Evolutionary conservation across 2,329 filamentous ascomycete species (phyloP).

Genomic region (Myrmaecium sp.): DNA sequence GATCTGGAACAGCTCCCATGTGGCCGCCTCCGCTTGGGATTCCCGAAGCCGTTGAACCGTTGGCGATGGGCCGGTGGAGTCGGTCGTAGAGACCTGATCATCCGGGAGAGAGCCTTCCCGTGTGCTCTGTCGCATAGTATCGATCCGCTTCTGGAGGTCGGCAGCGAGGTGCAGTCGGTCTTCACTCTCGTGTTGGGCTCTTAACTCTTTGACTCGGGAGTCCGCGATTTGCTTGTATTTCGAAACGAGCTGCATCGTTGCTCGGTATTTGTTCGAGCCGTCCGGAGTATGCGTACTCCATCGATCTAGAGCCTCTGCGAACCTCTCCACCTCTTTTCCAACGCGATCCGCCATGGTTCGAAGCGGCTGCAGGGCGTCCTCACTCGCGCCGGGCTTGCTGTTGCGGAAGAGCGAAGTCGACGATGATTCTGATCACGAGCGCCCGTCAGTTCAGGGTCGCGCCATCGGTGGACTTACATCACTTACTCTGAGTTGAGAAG

Average conservation of each 20-base stretch:
- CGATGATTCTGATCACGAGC: too few species aligned
- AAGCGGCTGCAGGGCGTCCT: constrained; percentile 39
- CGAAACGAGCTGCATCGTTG: constrained; percentile 18
- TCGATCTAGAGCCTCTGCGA: constrained; percentile 66
- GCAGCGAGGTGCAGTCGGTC: constrained; percentile 14
- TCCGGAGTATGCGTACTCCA: constrained; percentile 34
- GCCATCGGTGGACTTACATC: too few species aligned
- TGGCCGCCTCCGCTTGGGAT: constrained; percentile 72
- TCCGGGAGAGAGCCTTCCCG: constrained; percentile 11
- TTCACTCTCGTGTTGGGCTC: constrained; percentile 25
- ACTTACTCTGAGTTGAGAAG: too few species aligned
- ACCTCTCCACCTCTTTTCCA: constrained; percentile 70
- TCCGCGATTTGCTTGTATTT: constrained; percentile 34
- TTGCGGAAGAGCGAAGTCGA: too few species aligned
- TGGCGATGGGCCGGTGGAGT: constrained; percentile 13
- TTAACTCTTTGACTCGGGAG: constrained; percentile 28
- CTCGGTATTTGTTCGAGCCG: constrained; percentile 43
- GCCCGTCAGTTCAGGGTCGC: too few species aligned
- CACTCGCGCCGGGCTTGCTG: too few species aligned
- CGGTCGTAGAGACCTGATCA: constrained; percentile 6
- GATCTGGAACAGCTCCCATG: constrained; percentile 71
- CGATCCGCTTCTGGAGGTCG: constrained; percentile 16
- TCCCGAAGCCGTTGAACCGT: constrained; percentile 37
- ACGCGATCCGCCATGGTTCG: constrained; percentile 50
- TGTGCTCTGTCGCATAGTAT: constrained; percentile 4